These are phyloP conservation scores for Hydrangea macrophylla DNA, from an alignment of 148 eudicot genomes.

Conservation along the genomic window DNA sequence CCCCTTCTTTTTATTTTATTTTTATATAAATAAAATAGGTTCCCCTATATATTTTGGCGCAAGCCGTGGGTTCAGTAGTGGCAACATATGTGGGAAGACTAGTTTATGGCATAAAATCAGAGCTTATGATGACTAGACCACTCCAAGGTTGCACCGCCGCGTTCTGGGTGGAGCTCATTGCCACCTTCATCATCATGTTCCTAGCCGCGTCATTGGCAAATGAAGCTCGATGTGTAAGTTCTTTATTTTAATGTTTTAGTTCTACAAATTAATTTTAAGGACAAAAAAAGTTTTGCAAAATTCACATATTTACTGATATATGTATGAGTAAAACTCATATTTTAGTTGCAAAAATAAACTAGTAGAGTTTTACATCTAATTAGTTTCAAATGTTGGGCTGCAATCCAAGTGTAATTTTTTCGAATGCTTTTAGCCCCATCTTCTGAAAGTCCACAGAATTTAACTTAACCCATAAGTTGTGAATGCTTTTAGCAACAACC, in stretches of 20 bases:
- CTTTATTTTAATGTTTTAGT: too few species aligned
- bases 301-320: neutral
- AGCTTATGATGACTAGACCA: conserved; percentile 57
- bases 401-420: too few species aligned
- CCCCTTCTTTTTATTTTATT: neutral
- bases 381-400: too few species aligned
- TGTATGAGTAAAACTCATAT: too few species aligned
- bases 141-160: conserved; percentile 44
- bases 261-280: too few species aligned
- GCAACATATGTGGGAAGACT: conserved; percentile 55
- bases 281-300: too few species aligned
- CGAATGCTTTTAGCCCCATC: too few species aligned
- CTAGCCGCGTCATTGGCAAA: conserved; percentile 55
- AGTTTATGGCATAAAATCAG: conserved; percentile 55
- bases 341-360: too few species aligned
- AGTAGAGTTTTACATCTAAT: too few species aligned
- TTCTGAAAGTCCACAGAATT: too few species aligned
- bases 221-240: conserved; percentile 64
- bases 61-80: conserved; percentile 59
- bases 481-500: too few species aligned
- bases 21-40: conserved; percentile 56
- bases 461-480: too few species aligned
- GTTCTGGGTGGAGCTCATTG: conserved; percentile 75
- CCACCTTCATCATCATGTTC: conserved; percentile 65
- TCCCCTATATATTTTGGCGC: conserved; percentile 67